Evolutionary conservation across 208 protist genomes (phyloP).

Genomic region (Acanthamoeba triangularis): DNA sequence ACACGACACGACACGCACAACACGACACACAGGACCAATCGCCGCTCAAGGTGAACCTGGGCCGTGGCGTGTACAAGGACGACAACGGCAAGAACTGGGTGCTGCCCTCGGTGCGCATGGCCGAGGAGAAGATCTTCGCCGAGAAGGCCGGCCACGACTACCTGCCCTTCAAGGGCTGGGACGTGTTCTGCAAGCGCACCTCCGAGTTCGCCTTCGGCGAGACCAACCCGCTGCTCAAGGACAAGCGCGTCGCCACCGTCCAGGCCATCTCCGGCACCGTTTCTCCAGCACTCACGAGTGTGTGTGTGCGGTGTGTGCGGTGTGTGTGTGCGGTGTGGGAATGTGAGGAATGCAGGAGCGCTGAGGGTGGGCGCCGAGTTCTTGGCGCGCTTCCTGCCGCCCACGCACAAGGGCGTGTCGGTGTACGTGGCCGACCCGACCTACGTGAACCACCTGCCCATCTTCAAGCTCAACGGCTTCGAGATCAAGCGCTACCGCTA

Average conservation of each 20-base stretch:
- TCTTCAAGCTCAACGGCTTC: conserved; percentile 88
- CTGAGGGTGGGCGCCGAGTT: conserved; percentile 78
- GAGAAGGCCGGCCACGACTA: conserved; percentile 96
- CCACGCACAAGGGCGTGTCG: conserved; percentile 25
- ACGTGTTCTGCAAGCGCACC: conserved; percentile 93
- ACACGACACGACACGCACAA: background rate
- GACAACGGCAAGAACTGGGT: conserved; percentile 81
- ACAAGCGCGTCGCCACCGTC: conserved; percentile 89
- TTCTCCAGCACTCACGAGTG: background rate
- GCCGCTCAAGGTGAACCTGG: conserved; percentile 79
- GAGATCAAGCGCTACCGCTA: conserved; percentile 87
- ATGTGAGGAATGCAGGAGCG: conserved; percentile 67
- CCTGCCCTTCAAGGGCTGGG: conserved; percentile 96
- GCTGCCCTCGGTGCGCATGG: conserved; percentile 78
- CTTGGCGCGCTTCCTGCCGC: conserved; percentile 74
- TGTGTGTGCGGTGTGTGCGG: too few species aligned
- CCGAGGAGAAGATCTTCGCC: conserved; percentile 88
- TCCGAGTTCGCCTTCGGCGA: conserved; percentile 95
- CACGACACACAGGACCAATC: background rate
- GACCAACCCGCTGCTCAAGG: conserved; percentile 73
- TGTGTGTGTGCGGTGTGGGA: background rate
- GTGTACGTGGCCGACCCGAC: conserved; percentile 93
- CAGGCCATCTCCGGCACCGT: conserved; percentile 96
- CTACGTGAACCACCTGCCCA: conserved; percentile 91
- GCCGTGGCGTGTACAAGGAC: conserved; percentile 76